Percentiles rank a stretch among this genome's conserved stretches.
Evolutionary conservation across 1,284 basidiomycete species (phyloP).

Genomic region (Fomitopsis schrenkii): DNA sequence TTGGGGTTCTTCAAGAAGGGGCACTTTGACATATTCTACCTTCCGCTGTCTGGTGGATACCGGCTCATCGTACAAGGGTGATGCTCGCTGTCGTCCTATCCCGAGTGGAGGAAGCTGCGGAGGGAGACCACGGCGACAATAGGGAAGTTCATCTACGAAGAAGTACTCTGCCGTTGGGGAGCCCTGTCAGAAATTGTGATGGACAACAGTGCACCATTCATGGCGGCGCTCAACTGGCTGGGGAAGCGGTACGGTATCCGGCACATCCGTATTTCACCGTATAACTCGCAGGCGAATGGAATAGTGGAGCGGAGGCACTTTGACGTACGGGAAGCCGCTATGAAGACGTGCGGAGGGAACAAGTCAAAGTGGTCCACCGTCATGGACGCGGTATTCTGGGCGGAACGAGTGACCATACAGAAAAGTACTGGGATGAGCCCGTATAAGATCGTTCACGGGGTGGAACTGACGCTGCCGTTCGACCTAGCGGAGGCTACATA

Average conservation of each 20-base stretch:
- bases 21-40: conserved; percentile 30
- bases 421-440: conserved; percentile 29
- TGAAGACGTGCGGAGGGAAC: conserved; percentile 32
- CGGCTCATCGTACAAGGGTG: conserved; percentile 19
- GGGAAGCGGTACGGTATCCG: conserved; percentile 29
- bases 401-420: conserved; percentile 30
- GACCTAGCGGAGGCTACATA: not conserved
- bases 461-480: not conserved
- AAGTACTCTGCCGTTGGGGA: conserved; percentile 23
- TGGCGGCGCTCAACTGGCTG: conserved; percentile 29
- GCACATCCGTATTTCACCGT: conserved; percentile 37
- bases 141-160: conserved; percentile 21
- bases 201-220: conserved; percentile 24
- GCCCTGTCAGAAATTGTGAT: conserved; percentile 17
- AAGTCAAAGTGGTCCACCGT: conserved; percentile 25
- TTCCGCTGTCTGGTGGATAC: no score
- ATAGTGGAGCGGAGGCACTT: conserved; percentile 34
- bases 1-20: conserved; percentile 29
- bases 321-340: conserved; percentile 29
- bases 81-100: no score
- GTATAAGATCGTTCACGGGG: conserved; percentile 19
- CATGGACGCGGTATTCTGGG: conserved; percentile 33
- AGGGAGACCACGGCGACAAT: conserved; percentile 6
- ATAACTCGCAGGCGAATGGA: conserved; percentile 40
- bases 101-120: not conserved